Evolutionary conservation across 768 basidiomycete genomes (phyloP), one percentile per base, ranked within the genome.

Genomic region (Podaxis sp.): DNA sequence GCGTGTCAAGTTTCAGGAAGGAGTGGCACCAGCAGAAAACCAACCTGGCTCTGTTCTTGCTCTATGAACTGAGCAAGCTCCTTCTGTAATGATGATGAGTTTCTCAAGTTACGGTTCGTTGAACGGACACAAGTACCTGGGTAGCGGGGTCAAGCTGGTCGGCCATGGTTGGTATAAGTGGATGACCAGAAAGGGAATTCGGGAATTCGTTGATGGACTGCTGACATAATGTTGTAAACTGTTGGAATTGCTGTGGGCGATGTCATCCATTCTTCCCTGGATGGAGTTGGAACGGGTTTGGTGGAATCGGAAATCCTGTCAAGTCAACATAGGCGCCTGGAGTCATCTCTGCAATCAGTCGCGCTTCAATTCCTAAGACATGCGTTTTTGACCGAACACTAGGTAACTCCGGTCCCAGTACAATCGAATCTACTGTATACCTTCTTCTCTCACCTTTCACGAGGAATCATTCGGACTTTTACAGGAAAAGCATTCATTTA

Each of bases 21-120:
- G 33, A 8, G 47, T 33, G 36, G n/a, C 24, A 55, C 41, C 24
- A 40, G 17, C 46, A 36, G 43, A 24, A 61, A 78, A 54, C 73
- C 80, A 49, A 90, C 89, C 76, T 91, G 89, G 1, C 87, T 85
- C 72, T 95, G 93, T 77, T 94, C 88, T 63, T 84, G 84, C 69
- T 93, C 91, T 62, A 96, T 75, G 76, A 94, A 95, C 17, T 76
- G 73, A 33, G 85, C 76, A 47, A 97, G 84, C 73, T 97, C 95
- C 78, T 89, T 91, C 94, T 96, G 72, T 8, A 37, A 17, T 13
- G 62, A 47, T 49, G 36, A 60, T 50, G 62, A 46, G 58, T 27
- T 24, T 19, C 25, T 50, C 19, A 27, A 50, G 24, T 22, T 50
- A 50, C 49, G 24, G 9, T 22, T 22, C 9, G 19, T 13, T 4